These are phyloP conservation scores for Rutidosis leptorrhynchoides DNA, from an alignment of 129 eudicot genomes.

Conservation along the genomic window DNA sequence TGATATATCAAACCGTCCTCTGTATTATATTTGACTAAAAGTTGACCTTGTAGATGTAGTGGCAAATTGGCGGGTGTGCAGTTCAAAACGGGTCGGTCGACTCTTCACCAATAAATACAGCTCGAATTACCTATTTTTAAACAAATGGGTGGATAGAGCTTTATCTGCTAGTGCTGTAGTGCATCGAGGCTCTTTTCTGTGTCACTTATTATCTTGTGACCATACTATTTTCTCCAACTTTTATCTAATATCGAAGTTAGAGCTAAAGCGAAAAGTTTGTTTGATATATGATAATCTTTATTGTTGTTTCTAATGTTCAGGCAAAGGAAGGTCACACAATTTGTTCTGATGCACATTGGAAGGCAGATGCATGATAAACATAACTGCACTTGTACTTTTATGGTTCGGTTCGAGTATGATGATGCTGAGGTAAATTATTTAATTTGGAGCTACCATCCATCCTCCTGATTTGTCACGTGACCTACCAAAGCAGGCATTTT, in stretches of 20 bases:
- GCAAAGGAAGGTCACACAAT: slow-evolving; percentile 70
- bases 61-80: too few relatives aligned
- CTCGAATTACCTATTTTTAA: too few relatives aligned
- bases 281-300: neutral
- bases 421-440: slow-evolving; percentile 44
- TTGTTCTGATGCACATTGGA: slow-evolving; percentile 70
- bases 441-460: neutral
- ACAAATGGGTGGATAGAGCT: too few relatives aligned
- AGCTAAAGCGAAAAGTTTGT: slow-evolving; percentile 1
- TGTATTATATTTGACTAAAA: too few relatives aligned
- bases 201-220: neutral
- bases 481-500: neutral
- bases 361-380: slow-evolving; percentile 48
- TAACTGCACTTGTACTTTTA: slow-evolving; percentile 59
- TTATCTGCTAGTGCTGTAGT: slow-evolving; percentile 49
- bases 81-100: too few relatives aligned
- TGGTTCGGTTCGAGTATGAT: slow-evolving; percentile 61
- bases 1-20: too few relatives aligned
- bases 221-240: neutral
- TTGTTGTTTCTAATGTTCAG: slow-evolving; percentile 34
- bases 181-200: neutral
- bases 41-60: too few relatives aligned
- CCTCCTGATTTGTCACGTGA: neutral
- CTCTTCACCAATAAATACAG: too few relatives aligned
- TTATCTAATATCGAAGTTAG: neutral